A percentile compares a stretch with the other conserved stretches of the same genome.
Conservation (phyloP, 2,329 filamentous ascomycete genomes). For the Ceratocystis variospora region DNA sequence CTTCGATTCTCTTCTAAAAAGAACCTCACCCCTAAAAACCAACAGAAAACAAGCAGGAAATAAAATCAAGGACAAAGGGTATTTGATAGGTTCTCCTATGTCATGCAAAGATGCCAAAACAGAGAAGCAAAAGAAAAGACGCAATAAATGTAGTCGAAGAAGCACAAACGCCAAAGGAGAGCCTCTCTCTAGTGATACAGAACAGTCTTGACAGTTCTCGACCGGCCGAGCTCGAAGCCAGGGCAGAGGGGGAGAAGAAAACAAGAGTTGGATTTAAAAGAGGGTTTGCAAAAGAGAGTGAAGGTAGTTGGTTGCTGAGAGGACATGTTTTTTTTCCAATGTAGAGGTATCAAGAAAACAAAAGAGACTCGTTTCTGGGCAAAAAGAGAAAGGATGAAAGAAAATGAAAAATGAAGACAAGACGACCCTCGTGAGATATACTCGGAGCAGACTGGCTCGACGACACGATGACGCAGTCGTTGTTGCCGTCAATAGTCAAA, state of each 20-base stretch:
- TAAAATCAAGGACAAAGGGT: not conserved
- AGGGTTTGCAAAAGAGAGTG: slow-evolving; percentile 17
- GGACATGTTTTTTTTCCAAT: not conserved
- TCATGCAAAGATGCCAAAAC: slow-evolving; percentile 5
- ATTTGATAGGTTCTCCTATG: not conserved
- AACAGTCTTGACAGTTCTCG: not conserved
- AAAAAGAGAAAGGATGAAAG: slow-evolving; percentile 1
- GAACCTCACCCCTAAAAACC: not conserved
- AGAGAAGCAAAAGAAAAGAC: slow-evolving; percentile 5
- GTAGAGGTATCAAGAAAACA: slow-evolving; percentile 5
- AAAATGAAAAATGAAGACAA: not conserved
- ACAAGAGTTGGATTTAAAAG: not conserved
- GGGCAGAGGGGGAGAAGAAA: not conserved
- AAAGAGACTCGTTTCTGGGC: slow-evolving; percentile 8
- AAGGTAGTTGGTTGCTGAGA: slow-evolving; percentile 16
- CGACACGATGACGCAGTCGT: not conserved
- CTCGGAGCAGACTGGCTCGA: not conserved
- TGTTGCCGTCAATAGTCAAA: not conserved
- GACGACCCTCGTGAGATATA: not conserved
- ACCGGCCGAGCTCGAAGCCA: not conserved
- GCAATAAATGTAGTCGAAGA: slow-evolving; percentile 2
- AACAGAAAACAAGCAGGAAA: not conserved
- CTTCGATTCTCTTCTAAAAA: slow-evolving; percentile 9
- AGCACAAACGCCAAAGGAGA: slow-evolving; percentile 12
- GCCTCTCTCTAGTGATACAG: slow-evolving; percentile 18